Evolutionary conservation across 352 stramenopile genomes (phyloP).

Genomic region (Stramenopiles sp.): DNA sequence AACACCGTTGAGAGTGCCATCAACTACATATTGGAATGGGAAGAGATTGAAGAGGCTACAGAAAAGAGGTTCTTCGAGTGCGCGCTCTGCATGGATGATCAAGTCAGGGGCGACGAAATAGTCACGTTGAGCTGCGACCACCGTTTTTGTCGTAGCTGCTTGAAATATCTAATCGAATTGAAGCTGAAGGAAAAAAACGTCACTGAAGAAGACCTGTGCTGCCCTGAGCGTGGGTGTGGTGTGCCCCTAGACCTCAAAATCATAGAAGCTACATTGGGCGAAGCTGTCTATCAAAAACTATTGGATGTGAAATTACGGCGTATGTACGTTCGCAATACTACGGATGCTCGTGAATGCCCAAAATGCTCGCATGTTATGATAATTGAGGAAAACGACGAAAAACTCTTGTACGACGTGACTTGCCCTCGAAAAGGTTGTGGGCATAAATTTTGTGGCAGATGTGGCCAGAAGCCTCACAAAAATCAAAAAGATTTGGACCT

Average conservation of each 20-base stretch:
- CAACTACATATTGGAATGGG: background rate
- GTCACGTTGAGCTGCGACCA: background rate
- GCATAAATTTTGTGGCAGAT: conserved; percentile 1
- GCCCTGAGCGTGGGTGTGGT: background rate
- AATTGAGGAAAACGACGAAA: background rate
- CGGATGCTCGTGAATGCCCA: background rate
- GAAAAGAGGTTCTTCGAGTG: background rate
- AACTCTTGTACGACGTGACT: background rate
- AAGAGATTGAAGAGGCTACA: background rate
- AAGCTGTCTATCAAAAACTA: background rate
- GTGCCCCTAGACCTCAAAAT: background rate
- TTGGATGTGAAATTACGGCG: background rate
- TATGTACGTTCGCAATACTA: background rate
- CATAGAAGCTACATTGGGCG: background rate
- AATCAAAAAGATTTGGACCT: background rate
- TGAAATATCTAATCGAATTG: background rate
- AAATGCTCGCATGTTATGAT: background rate
- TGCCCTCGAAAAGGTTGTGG: background rate
- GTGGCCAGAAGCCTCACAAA: background rate
- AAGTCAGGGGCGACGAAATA: background rate
- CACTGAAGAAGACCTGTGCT: background rate
- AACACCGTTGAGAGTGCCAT: background rate
- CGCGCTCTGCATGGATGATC: background rate
- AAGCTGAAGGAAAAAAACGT: conserved; percentile 5
- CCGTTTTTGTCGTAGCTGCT: background rate